Evolutionary conservation across 108 stramenopile species (phyloP), one percentile per base, ranked within the genome.

Genomic region (Fragilaria radians): DNA sequence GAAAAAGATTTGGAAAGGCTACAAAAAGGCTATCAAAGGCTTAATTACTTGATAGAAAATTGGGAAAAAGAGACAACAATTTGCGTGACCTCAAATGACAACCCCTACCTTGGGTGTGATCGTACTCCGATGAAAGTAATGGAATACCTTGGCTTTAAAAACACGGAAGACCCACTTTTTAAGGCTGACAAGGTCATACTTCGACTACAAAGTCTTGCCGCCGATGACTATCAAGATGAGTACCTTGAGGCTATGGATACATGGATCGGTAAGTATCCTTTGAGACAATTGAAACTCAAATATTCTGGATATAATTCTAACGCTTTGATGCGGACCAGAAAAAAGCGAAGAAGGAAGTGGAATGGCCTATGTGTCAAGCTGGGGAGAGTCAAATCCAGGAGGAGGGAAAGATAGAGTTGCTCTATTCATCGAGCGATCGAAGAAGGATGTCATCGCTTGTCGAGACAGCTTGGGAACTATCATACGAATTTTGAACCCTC

Each of bases 321-420:
- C 32, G 21, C 54, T 27, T 32, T 28, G n/a, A n/a, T n/a, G 11
- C 11, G 7, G 36, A 28, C 25, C 32, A 1, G 65, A 59, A 25
- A 86, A 86, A 70, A 72, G 79, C 19, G 85, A 86, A 31, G 85
- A 80, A 63, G 83, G 78, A 0, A 81, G 65, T 66, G 61, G 70
- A 11, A 88, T 83, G 80, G 91, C 91, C 7, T 92, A 78, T 60
- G 65, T 89, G 18, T 80, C 79, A 7, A 79, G 77, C 67, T 92
- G 91, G 91, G 91, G 87, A 3, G 91, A 92, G 54, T 82, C 90
- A 1, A 92, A 92, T 63, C 90, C 90, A 0, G 83, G 83, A 30
- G 68, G 68, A 42, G 91, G 91, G 23, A 86, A 86, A 52, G 87
- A 92, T 32, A 83, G 86, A 73, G 82, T 92, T 4, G 60, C 70